Evolutionary conservation across 805 yeast genomes (phyloP), one percentile per base, ranked within the genome.

Genomic region (Candida pini): DNA sequence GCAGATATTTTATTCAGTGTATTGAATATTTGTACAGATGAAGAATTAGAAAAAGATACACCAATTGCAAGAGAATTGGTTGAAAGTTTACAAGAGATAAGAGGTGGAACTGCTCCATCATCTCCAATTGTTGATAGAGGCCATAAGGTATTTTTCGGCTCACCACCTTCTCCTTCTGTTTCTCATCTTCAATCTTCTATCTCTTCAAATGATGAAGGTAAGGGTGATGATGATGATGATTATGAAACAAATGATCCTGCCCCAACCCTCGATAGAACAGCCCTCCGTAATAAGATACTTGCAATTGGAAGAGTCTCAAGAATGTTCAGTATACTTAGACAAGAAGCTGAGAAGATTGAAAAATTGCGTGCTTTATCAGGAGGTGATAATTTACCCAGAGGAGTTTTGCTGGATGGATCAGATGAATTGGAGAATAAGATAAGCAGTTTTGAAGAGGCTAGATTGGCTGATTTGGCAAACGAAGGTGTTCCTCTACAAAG

Each of bases 231-330:
- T 23, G 59, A 54, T 25, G 46, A 47, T 24, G 56, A 35, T 17
- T 18, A 35, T 9, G 31, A 13, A 3, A 21, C 17, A 18, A 9
- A 25, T 14, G 12, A 34, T 14, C 43, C 38, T 15, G 36, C 44
- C 1, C 48, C 36, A 26, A 33, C 51, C 10, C 38, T 53, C 4
- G 56, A 42, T 26, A 65, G 70, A 43, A 64, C 29, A 7, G 56
- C 86, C 1, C 64, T 88, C 39, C 73, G 90, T 44, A 88, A 85
- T 60, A 90, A 90, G 68, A 84, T 92, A 34, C 62, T 90, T 49
- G 97, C 97, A 10, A 92, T 90, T 60, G 97, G 97, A n/a, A 73
- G 95, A 45, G 86, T 90, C 35, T 82, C 96, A 15, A 73, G 97
- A 39, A 89, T 92, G 96, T 92, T 83, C 63, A 81, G 81, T 43